A percentile compares a stretch with the other conserved stretches of the same genome.
Conservation (phyloP, 2,329 filamentous ascomycete genomes). For the Cucurbitaria berberidis region DNA sequence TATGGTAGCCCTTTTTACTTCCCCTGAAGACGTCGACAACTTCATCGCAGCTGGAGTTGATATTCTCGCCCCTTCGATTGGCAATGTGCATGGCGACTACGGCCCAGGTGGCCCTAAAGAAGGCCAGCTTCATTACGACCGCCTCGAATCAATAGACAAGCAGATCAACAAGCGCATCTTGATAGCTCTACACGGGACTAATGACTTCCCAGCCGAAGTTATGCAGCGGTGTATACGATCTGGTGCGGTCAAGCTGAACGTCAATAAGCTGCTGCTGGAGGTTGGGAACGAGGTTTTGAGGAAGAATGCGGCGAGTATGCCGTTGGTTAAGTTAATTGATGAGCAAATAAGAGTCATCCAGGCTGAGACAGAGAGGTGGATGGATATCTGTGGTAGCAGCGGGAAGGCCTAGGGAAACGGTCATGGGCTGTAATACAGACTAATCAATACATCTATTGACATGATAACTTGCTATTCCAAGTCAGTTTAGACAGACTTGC, state of each 20-base stretch:
- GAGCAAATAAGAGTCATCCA: slow-evolving; percentile 54
- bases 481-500: no score
- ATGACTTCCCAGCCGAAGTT: slow-evolving; percentile 59
- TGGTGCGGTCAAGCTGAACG: slow-evolving; percentile 64
- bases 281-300: slow-evolving; percentile 53
- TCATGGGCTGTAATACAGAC: background rate
- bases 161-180: slow-evolving; percentile 51
- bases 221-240: slow-evolving; percentile 59
- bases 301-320: slow-evolving; percentile 44
- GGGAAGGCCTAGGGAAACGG: slow-evolving; percentile 47
- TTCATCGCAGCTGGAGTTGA: slow-evolving; percentile 74
- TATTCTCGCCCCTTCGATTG: slow-evolving; percentile 75
- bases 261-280: slow-evolving; percentile 61
- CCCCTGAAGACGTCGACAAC: slow-evolving; percentile 69
- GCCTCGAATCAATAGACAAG: slow-evolving; percentile 37
- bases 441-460: no score
- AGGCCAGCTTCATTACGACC: slow-evolving; percentile 42
- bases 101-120: slow-evolving; percentile 61
- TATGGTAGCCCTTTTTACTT: slow-evolving; percentile 61
- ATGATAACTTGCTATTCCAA: no score
- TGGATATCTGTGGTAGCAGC: slow-evolving; percentile 56
- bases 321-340: slow-evolving; percentile 51
- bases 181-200: slow-evolving; percentile 64
- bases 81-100: slow-evolving; percentile 77
- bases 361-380: slow-evolving; percentile 55